Evolutionary conservation across 2,329 filamentous ascomycete genomes (phyloP), one percentile per base, ranked within the genome.

Genomic region (Colletotrichum sp.): DNA sequence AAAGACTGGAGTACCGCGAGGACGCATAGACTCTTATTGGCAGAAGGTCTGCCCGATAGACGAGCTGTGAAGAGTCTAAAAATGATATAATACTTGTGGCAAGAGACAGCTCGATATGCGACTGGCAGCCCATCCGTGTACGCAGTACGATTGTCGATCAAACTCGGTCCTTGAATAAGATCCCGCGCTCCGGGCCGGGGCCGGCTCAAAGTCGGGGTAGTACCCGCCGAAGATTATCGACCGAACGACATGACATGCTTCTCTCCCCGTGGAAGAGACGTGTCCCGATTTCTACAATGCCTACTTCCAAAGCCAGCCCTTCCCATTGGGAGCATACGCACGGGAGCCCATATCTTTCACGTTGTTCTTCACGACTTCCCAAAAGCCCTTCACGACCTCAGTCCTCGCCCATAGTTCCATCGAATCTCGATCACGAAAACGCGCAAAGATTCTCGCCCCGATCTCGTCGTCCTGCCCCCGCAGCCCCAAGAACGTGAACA

Each of bases 261-360:
- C 39, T n/a, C 5, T n/a, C 5, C 16, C 15, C 36, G 9, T 43
- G 1, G 39, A n/a, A 43, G 0, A 43, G 39, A 48, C 0, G 43
- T 4, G 18, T 22, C n/a, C 10, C 9, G 0, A 1, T 13, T 52
- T 52, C n/a, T 52, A 1, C 3, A 22, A 52, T 22, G 18, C n/a
- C n/a, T 52, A 80, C 66, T 80, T 80, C 78, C 78, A 80, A 43
- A 80, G 71, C 79, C 79, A 80, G 7, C 78, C 78, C 65, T 79
- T 81, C 3, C 79, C 77, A 43, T 80, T 80, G 0, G 80, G 78
- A 6, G 69, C 75, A 48, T 79, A 80, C 5, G 75, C 66, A 30
- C 75, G 78, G 1, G 75, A 76, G 13, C 74, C 69, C 78, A 80
- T 79, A 60, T 75, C 78, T 15, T 70, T 56, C 2, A 80, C 69